Evolutionary conservation across 2,329 filamentous ascomycete species (phyloP).

Genomic region (Cladosporium sp.): DNA sequence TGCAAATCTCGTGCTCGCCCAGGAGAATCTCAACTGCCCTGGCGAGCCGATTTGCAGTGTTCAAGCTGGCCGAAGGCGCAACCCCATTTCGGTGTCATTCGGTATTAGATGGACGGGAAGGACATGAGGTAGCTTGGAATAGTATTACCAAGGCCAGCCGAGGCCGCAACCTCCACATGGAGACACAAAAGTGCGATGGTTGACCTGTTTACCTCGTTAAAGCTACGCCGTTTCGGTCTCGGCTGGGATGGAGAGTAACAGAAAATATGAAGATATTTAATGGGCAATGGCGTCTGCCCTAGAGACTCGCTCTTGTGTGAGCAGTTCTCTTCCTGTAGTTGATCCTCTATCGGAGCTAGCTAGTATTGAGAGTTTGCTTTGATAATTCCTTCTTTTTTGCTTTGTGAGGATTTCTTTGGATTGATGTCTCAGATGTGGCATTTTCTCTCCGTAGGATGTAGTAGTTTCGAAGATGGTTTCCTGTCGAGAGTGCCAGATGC

Average conservation of each 20-base stretch:
- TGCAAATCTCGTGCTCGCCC: background rate
- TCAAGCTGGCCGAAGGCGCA: background rate
- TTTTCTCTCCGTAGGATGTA: background rate
- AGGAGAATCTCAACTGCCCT: background rate
- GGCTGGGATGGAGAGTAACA: background rate
- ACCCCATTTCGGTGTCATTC: conserved; percentile 6
- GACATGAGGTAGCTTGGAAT: background rate
- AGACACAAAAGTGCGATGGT: background rate
- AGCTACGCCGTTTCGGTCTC: background rate
- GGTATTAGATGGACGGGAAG: background rate
- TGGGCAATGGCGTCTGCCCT: background rate
- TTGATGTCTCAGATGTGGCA: background rate
- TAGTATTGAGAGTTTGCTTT: conserved; percentile 8
- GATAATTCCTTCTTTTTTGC: background rate
- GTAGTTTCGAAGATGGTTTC: background rate
- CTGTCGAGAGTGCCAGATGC: background rate
- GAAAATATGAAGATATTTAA: background rate
- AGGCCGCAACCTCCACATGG: background rate
- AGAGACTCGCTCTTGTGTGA: background rate
- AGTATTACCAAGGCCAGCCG: background rate
- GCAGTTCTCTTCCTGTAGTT: conserved; percentile 13
- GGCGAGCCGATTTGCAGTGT: background rate
- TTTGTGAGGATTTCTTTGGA: background rate
- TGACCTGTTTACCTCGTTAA: background rate
- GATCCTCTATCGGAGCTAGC: background rate